Conservation (phyloP, 805 yeast species). For the Hanseniaspora jakobsenii region DNA sequence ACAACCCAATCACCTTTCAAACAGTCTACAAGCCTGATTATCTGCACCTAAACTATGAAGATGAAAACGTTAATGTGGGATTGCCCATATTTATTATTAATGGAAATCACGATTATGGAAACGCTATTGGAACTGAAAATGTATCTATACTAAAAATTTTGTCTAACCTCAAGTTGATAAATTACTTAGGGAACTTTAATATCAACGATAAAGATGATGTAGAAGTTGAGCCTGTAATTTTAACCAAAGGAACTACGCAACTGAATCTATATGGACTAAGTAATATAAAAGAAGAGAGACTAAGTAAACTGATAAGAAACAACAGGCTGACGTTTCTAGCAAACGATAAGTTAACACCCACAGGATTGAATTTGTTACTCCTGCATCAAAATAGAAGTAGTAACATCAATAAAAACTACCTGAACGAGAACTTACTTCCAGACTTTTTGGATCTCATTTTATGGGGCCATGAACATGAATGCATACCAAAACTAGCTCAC, state of each 20-base stretch:
- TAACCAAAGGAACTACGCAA: slow-evolving; percentile 72
- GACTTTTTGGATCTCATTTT: slow-evolving; percentile 66
- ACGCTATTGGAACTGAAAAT: slow-evolving; percentile 76
- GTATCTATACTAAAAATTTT: slow-evolving; percentile 79
- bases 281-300: slow-evolving; percentile 77
- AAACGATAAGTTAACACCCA: slow-evolving; percentile 7
- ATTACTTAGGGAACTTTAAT: slow-evolving; percentile 64
- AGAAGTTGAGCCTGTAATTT: slow-evolving; percentile 58
- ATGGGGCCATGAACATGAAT: slow-evolving; percentile 99
- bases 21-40: slow-evolving; percentile 12
- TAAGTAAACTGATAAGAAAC: slow-evolving; percentile 44
- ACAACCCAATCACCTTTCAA: slow-evolving; percentile 10
- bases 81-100: slow-evolving; percentile 85
- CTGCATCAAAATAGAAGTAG: slow-evolving; percentile 83
- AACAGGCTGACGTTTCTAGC: slow-evolving; percentile 7
- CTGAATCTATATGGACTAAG: slow-evolving; percentile 83
- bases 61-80: slow-evolving; percentile 68
- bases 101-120: slow-evolving; percentile 77
- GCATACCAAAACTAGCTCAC: slow-evolving; percentile 55
- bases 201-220: slow-evolving; percentile 65
- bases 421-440: slow-evolving; percentile 80
- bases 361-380: slow-evolving; percentile 5
- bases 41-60: slow-evolving; percentile 3
- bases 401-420: slow-evolving; percentile 65
- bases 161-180: slow-evolving; percentile 67